Conservation (phyloP, 2,329 filamentous ascomycete genomes). For the Leptodontidium sp. region DNA sequence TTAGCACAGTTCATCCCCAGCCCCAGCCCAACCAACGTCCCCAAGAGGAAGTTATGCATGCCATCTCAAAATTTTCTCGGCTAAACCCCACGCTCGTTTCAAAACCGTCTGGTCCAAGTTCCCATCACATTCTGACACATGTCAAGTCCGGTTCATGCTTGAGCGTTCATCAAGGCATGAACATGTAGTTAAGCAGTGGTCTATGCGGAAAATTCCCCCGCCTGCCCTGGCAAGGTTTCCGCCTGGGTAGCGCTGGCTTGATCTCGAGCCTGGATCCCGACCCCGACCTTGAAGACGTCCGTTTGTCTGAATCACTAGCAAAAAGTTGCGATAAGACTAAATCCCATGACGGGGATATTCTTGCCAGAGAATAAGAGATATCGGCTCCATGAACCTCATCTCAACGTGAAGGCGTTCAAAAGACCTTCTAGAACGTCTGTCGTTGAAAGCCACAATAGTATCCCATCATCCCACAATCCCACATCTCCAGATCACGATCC, state of each 20-base stretch:
- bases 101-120: not conserved
- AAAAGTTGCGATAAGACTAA: not conserved
- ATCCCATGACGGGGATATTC: not conserved
- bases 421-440: conserved; percentile 10
- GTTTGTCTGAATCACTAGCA: not conserved
- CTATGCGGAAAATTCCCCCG: conserved; percentile 8
- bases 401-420: not conserved
- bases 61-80: conserved; percentile 1
- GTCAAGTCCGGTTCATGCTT: conserved; percentile 6
- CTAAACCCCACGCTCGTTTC: conserved; percentile 3
- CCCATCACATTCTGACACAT: not conserved
- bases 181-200: conserved; percentile 23
- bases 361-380: not conserved
- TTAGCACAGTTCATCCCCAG: not conserved
- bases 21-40: no score
- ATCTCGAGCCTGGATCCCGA: not conserved
- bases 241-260: not conserved
- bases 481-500: conserved; percentile 7
- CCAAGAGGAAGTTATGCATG: not conserved
- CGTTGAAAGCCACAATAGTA: not conserved
- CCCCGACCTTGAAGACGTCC: not conserved
- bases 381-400: not conserved
- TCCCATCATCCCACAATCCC: not conserved
- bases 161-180: conserved; percentile 1
- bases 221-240: not conserved